A percentile compares a stretch with the other conserved stretches of the same genome.
phyloP scores from a whole-genome alignment of 1,284 basidiomycete species.

The Ganoderma multipileum region DNA sequence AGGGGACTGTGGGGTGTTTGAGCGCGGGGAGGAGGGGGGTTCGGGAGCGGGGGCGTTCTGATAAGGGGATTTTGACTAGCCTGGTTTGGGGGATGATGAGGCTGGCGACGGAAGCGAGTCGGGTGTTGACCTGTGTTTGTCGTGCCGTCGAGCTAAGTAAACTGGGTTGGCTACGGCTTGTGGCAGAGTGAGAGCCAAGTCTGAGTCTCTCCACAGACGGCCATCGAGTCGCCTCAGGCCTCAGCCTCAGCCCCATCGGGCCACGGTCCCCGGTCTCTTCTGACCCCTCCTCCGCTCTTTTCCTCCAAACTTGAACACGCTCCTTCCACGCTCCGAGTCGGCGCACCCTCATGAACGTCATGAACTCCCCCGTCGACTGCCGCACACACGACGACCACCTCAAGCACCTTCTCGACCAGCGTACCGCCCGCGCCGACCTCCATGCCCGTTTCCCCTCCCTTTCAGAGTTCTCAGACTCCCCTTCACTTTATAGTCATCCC shows the following conservation, averaged over 20 bases:
- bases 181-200: background rate
- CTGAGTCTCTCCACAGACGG: background rate
- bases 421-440: slow-evolving; percentile 53
- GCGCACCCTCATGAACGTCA: slow-evolving; percentile 35
- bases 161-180: slow-evolving; percentile 20
- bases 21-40: slow-evolving; percentile 8
- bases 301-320: slow-evolving; percentile 28
- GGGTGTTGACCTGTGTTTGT: slow-evolving; percentile 32
- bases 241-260: background rate
- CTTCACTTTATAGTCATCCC: slow-evolving; percentile 69
- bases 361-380: slow-evolving; percentile 39
- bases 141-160: slow-evolving; percentile 22
- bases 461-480: slow-evolving; percentile 67
- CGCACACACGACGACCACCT: slow-evolving; percentile 53
- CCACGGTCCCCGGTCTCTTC: slow-evolving; percentile 16
- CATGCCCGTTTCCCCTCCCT: slow-evolving; percentile 58
- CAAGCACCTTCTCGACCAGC: slow-evolving; percentile 60
- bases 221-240: background rate
- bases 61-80: slow-evolving; percentile 3
- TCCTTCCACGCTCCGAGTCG: slow-evolving; percentile 17
- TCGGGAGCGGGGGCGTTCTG: slow-evolving; percentile 4
- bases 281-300: slow-evolving; percentile 21
- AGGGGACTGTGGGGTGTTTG: background rate
- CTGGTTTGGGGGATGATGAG: slow-evolving; percentile 3
- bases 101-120: slow-evolving; percentile 21